Base-by-base conservation (phyloP, 73 alveolate genomes). In the Tetrahymena malaccensis region DNA sequence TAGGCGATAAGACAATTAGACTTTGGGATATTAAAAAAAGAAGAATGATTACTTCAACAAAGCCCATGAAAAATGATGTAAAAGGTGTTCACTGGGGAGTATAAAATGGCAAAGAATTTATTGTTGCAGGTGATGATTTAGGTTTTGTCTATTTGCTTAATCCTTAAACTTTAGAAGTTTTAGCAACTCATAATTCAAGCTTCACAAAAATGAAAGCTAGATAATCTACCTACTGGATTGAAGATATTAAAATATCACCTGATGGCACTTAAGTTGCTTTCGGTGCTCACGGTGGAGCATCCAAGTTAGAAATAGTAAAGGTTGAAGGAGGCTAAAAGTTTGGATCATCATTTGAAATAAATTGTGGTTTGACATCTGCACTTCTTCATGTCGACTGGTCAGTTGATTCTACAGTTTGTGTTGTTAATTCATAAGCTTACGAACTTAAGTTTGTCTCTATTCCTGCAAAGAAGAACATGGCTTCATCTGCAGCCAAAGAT, bases 271-370 rank as follows among this genome's bases (percentile, higher is more conserved):
- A 84, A 94, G 97, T 98, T 13, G 99, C 99, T 31, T 98, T 96
- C 96, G 99, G 99, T 13, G 98, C 99, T 55, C 99, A 99, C 96
- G 99, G 99, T 94, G 99, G 99, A 15, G 98, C 98, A 70, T 97
- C 99, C 56, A 97, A 97, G 96, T 95, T 99, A 25, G 99, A 99
- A 97, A 94, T 98, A 9, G 97, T 98, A 85, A 94, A 96, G 37
- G 98, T 98, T 31, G 94, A 43, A 33, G 99, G 97, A 93, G 94
- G 94, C 25, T 97, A 98, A 25, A 96, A 96, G 85, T 96, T 98
- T 43, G 85, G 96, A 85, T 95, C 94, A 97, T 95, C 96, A 57
- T 96, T 94, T 38, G 96, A 96, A 94, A 93, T 98, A 40, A 98
- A 99, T 94, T 97, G 99, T 43, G 99, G 99, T 93, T 96, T 98